Conservation (phyloP, 2,329 filamentous ascomycete genomes). For the Fulvia fulva region DNA sequence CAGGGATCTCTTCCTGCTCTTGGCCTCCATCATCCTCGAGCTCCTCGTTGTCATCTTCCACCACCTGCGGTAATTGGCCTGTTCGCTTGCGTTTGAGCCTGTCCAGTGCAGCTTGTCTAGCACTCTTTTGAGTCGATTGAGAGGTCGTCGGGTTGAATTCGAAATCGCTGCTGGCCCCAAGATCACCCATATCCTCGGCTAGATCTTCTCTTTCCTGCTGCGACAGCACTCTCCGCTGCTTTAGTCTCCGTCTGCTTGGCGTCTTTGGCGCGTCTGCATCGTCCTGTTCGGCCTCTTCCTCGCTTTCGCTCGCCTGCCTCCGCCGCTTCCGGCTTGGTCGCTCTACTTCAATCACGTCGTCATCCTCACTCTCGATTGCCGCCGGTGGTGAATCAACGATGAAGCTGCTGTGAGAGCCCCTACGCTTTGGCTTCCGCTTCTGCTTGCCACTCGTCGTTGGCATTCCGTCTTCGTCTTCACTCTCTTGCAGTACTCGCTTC, state of each 20-base stretch:
- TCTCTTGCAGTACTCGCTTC: conserved; percentile 12
- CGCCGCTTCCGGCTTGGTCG: conserved; percentile 16
- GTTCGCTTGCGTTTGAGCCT: conserved; percentile 39
- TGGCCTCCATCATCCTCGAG: conserved; percentile 28
- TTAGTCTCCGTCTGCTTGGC: conserved; percentile 21
- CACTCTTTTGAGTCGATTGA: conserved; percentile 32
- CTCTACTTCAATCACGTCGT: conserved; percentile 26
- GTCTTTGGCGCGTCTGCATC: conserved; percentile 22
- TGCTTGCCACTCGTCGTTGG: conserved; percentile 28
- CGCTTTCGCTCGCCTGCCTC: conserved; percentile 7
- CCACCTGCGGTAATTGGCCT: conserved; percentile 24
- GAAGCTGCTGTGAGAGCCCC: conserved; percentile 22
- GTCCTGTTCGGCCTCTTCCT: conserved; percentile 10
- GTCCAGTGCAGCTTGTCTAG: conserved; percentile 42
- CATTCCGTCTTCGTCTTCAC: conserved; percentile 30
- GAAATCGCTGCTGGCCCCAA: conserved; percentile 34
- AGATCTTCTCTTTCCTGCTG: conserved; percentile 41
- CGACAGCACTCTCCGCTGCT: conserved; percentile 21
- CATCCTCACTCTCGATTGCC: conserved; percentile 28
- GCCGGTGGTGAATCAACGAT: conserved; percentile 20
- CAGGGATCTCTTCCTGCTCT: conserved; percentile 49
- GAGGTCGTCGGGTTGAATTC: conserved; percentile 26
- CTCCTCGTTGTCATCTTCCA: conserved; percentile 29
- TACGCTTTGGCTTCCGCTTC: conserved; percentile 16
- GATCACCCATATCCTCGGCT: conserved; percentile 44